Conservation (phyloP, 164 flowering plant species). For the Piper longum region DNA sequence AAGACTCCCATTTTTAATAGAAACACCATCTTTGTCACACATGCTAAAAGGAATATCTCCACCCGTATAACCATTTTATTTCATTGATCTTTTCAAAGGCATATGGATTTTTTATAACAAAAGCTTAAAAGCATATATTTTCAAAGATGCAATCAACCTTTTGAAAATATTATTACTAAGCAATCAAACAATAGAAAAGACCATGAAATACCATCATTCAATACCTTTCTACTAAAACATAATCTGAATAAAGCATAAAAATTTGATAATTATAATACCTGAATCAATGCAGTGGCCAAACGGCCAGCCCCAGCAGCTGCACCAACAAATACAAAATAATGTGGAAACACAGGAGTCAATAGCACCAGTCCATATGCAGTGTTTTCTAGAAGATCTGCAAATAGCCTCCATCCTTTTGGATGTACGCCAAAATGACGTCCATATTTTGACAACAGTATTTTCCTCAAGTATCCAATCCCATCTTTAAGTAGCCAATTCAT, state of each 20-base stretch:
- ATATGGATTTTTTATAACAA: no score
- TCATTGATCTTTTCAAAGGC: no score
- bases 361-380: constrained; percentile 91
- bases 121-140: no score
- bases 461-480: constrained; percentile 93
- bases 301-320: constrained; percentile 93
- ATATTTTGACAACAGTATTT: constrained; percentile 73
- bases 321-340: constrained; percentile 71
- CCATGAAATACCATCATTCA: neutral
- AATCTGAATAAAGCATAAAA: neutral
- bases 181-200: neutral
- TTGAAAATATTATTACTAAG: no score
- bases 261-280: constrained; percentile 29
- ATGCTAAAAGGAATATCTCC: no score
- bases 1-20: no score
- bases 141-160: no score
- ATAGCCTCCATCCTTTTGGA: constrained; percentile 97
- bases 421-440: constrained; percentile 96
- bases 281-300: constrained; percentile 87
- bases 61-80: no score
- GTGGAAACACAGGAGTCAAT: constrained; percentile 83
- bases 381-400: constrained; percentile 93
- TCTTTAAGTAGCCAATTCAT: constrained; percentile 96
- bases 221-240: neutral
- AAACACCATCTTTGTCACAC: no score